Evolutionary conservation across 2,329 filamentous ascomycete species (phyloP).

Genomic region (Talaromyces sp.): DNA sequence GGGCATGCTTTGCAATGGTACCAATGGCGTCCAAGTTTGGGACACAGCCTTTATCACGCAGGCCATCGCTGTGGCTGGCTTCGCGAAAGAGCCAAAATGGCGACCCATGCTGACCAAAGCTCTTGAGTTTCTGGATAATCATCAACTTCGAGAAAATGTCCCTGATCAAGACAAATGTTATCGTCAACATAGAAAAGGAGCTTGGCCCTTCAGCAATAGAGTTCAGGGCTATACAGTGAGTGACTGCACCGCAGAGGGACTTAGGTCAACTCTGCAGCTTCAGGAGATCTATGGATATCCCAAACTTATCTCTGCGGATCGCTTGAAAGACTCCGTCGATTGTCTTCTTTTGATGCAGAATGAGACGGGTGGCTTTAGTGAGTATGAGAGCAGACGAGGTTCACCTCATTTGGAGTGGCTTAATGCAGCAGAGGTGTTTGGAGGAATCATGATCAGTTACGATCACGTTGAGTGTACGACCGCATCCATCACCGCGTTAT

Average conservation of each 20-base stretch:
- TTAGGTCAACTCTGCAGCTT: conserved; percentile 80
- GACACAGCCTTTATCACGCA: conserved; percentile 90
- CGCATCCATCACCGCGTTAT: conserved; percentile 81
- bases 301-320: conserved; percentile 64
- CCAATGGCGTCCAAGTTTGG: conserved; percentile 97
- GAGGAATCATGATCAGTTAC: conserved; percentile 96
- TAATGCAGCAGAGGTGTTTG: conserved; percentile 95
- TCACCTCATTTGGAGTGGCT: conserved; percentile 74
- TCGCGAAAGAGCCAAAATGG: conserved; percentile 73
- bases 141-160: conserved; percentile 84
- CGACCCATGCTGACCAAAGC: conserved; percentile 77
- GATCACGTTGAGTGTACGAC: conserved; percentile 98
- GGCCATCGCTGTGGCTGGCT: conserved; percentile 69
- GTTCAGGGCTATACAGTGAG: conserved; percentile 92
- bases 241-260: conserved; percentile 85
- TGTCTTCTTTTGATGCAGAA: conserved; percentile 92
- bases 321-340: conserved; percentile 83
- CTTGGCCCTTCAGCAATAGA: conserved; percentile 91
- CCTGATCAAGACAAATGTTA: conserved; percentile 75
- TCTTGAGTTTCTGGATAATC: conserved; percentile 77
- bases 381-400: conserved; percentile 80
- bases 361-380: conserved; percentile 74
- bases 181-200: conserved; percentile 83
- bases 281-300: conserved; percentile 76
- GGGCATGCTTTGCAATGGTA: conserved; percentile 92